Conservation (phyloP, 805 yeast genomes). For the Candida glaebosa region DNA sequence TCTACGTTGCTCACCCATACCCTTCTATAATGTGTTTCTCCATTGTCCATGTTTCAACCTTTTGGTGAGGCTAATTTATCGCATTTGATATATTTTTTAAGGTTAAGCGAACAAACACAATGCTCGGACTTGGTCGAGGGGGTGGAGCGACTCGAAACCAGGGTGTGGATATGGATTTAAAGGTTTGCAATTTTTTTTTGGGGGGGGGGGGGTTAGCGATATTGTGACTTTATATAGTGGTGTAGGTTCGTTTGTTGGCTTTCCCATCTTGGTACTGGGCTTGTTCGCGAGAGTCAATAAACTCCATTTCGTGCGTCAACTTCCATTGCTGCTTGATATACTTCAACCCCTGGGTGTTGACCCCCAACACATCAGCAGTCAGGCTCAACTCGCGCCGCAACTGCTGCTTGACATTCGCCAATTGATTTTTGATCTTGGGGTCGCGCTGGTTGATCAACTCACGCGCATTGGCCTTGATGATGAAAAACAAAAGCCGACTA, state of each 20-base stretch:
- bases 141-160: too few relatives aligned
- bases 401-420: constrained; percentile 59
- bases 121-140: too few relatives aligned
- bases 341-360: constrained; percentile 78
- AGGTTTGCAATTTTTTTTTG: too few relatives aligned
- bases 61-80: too few relatives aligned
- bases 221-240: constrained; percentile 35
- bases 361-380: constrained; percentile 65
- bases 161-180: too few relatives aligned
- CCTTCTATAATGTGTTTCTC: too few relatives aligned
- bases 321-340: constrained; percentile 78
- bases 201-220: too few relatives aligned
- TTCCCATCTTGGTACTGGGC: constrained; percentile 48
- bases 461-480: constrained; percentile 68
- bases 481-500: constrained; percentile 72
- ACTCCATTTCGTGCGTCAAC: constrained; percentile 67
- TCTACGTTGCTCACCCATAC: too few relatives aligned
- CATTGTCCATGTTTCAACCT: too few relatives aligned
- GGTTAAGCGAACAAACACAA: too few relatives aligned
- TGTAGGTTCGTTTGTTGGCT: constrained; percentile 69
- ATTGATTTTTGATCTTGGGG: constrained; percentile 56
- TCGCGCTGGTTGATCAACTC: constrained; percentile 75
- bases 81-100: too few relatives aligned
- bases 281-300: constrained; percentile 64
- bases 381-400: constrained; percentile 54